phyloP scores from a whole-genome alignment of 192 early-diverging fungal genomes.

The Neocallimastix lanati region DNA sequence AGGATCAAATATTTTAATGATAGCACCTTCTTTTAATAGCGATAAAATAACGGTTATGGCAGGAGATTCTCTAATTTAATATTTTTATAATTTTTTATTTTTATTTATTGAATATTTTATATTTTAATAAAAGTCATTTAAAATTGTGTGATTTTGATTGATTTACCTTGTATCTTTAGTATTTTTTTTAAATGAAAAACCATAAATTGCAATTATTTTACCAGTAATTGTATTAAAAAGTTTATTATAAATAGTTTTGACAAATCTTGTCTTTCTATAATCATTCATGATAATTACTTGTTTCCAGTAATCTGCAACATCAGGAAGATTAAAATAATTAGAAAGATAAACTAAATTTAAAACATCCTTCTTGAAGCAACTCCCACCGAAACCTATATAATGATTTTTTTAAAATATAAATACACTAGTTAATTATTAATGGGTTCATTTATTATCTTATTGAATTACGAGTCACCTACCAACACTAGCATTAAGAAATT shows the following conservation, averaged over 20 bases:
- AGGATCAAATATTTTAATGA: slow-evolving; percentile 70
- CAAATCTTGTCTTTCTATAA: slow-evolving; percentile 76
- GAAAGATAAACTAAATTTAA: slow-evolving; percentile 77
- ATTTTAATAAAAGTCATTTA: no score
- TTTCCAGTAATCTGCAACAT: slow-evolving; percentile 86
- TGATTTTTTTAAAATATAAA: not conserved
- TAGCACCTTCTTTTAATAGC: slow-evolving; percentile 59
- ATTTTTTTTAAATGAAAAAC: slow-evolving; percentile 90
- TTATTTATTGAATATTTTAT: no score
- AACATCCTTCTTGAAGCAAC: slow-evolving; percentile 91
- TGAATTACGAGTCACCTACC: no score
- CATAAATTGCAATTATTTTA: slow-evolving; percentile 60
- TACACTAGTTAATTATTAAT: no score
- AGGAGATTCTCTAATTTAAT: slow-evolving; percentile 67
- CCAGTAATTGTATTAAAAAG: slow-evolving; percentile 65
- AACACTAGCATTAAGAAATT: slow-evolving; percentile 77
- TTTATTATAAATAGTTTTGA: slow-evolving; percentile 41
- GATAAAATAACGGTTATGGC: slow-evolving; percentile 65
- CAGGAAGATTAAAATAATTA: slow-evolving; percentile 60
- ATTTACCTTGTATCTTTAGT: slow-evolving; percentile 59
- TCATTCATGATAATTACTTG: slow-evolving; percentile 82
- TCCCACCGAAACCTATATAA: slow-evolving; percentile 77
- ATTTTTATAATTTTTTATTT: no score
- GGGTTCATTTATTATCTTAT: no score
- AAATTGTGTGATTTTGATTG: no score